Conservation (phyloP, 139 green algal genomes). For the Coccomyxa sp. region DNA sequence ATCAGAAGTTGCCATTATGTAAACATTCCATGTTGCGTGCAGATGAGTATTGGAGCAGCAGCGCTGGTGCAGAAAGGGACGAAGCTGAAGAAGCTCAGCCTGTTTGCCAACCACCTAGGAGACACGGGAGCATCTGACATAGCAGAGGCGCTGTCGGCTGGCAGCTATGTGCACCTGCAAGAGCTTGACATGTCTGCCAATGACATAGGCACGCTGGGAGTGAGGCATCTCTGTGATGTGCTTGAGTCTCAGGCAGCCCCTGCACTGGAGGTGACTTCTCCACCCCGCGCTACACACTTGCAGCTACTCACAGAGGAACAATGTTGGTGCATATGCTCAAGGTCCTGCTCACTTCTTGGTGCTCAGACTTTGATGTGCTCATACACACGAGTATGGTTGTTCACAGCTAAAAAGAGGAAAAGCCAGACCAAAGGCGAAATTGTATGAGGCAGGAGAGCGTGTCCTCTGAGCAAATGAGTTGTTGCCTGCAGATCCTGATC, state of each 20-base stretch:
- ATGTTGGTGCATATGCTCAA: not conserved
- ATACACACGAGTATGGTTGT: not conserved
- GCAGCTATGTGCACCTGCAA: slow-evolving; percentile 9
- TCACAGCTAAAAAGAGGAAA: not conserved
- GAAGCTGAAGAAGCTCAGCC: slow-evolving; percentile 9
- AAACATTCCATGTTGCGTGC: not conserved
- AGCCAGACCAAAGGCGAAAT: not conserved
- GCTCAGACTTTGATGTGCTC: not conserved
- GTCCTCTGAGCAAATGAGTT: too few relatives aligned
- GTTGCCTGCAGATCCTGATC: slow-evolving; percentile 18
- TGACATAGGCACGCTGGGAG: slow-evolving; percentile 6
- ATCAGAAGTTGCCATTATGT: too few relatives aligned
- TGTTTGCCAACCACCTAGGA: slow-evolving; percentile 20
- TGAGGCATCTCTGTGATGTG: slow-evolving; percentile 19
- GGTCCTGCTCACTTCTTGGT: not conserved
- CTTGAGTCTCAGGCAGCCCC: slow-evolving; percentile 1
- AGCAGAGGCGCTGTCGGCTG: slow-evolving; percentile 4
- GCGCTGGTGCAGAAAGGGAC: not conserved
- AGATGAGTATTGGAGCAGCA: not conserved
- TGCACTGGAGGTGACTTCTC: slow-evolving; percentile 9
- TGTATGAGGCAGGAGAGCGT: not conserved
- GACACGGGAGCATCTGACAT: not conserved
- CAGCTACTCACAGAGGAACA: not conserved
- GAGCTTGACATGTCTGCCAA: slow-evolving; percentile 39
- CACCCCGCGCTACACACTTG: not conserved